A percentile compares a stretch with the other conserved stretches of the same genome.
phyloP scores from a whole-genome alignment of 345 rosid species.

The Lenwebbia sp. region DNA sequence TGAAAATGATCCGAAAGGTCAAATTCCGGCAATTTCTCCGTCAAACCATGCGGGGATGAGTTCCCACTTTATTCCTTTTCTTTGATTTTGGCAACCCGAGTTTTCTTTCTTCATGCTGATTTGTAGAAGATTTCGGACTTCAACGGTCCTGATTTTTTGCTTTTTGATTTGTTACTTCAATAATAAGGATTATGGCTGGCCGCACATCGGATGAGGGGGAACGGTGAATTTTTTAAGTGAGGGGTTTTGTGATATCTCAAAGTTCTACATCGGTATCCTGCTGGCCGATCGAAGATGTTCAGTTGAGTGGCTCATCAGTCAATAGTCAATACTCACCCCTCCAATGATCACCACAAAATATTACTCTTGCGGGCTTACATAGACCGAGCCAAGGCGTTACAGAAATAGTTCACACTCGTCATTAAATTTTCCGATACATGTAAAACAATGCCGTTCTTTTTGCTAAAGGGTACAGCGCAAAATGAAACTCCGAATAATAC shows the following conservation, averaged over 20 bases:
- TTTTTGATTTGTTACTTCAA: too few species aligned
- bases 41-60: not conserved
- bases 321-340: not conserved
- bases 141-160: too few species aligned
- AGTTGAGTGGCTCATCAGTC: not conserved
- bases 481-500: not conserved
- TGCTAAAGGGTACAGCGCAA: not conserved
- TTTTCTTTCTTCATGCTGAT: too few species aligned
- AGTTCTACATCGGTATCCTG: not conserved
- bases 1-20: not conserved
- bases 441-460: not conserved
- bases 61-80: not conserved
- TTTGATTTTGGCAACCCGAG: not conserved
- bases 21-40: not conserved
- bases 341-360: not conserved
- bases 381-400: rapidly evolving
- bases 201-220: too few species aligned
- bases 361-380: not conserved
- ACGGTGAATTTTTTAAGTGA: not conserved
- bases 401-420: not conserved
- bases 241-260: not conserved
- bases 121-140: too few species aligned
- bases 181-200: too few species aligned
- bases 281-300: not conserved
- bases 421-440: not conserved